Percentiles rank a stretch among this genome's conserved stretches.
Evolutionary conservation across 2,329 filamentous ascomycete genomes (phyloP).

Genomic region (Raffaelea arxii): DNA sequence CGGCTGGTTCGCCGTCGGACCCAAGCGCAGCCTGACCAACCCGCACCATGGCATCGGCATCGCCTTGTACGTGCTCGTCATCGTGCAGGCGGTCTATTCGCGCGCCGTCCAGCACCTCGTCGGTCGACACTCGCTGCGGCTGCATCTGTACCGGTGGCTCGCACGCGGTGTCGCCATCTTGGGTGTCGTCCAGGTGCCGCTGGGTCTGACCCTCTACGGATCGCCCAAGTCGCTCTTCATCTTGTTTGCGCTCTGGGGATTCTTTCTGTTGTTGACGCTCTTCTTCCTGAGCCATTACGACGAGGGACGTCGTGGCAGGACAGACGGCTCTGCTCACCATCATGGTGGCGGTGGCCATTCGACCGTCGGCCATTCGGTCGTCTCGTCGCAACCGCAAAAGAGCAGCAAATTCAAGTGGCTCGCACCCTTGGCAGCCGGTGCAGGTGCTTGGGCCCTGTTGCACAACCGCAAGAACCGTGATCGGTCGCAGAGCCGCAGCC

Average conservation of each 20-base stretch:
- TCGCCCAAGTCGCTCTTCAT: slow-evolving; percentile 81
- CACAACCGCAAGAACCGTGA: slow-evolving; percentile 32
- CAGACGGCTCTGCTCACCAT: too few relatives aligned
- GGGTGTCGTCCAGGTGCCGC: slow-evolving; percentile 75
- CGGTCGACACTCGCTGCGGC: slow-evolving; percentile 37
- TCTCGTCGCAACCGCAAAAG: slow-evolving; percentile 25
- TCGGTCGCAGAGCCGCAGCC: slow-evolving; percentile 24
- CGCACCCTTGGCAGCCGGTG: slow-evolving; percentile 42
- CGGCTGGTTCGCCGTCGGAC: slow-evolving; percentile 71
- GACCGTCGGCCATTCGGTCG: slow-evolving; percentile 48
- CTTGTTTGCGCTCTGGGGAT: slow-evolving; percentile 71
- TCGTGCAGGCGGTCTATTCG: slow-evolving; percentile 63
- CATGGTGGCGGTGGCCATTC: slow-evolving; percentile 45
- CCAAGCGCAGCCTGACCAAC: slow-evolving; percentile 61
- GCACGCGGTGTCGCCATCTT: slow-evolving; percentile 70
- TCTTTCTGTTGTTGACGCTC: slow-evolving; percentile 61
- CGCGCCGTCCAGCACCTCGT: slow-evolving; percentile 48
- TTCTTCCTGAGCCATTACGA: slow-evolving; percentile 69
- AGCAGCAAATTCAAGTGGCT: slow-evolving; percentile 32
- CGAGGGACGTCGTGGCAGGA: slow-evolving; percentile 34
- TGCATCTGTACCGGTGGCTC: slow-evolving; percentile 77
- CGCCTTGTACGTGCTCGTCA: slow-evolving; percentile 63
- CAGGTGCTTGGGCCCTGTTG: slow-evolving; percentile 37
- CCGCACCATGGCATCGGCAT: slow-evolving; percentile 79
- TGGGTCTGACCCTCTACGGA: slow-evolving; percentile 86